Percentiles rank a stretch among this genome's conserved stretches.
phyloP scores from a whole-genome alignment of 2,329 filamentous ascomycete species.

The Aspergillus udagawae region DNA sequence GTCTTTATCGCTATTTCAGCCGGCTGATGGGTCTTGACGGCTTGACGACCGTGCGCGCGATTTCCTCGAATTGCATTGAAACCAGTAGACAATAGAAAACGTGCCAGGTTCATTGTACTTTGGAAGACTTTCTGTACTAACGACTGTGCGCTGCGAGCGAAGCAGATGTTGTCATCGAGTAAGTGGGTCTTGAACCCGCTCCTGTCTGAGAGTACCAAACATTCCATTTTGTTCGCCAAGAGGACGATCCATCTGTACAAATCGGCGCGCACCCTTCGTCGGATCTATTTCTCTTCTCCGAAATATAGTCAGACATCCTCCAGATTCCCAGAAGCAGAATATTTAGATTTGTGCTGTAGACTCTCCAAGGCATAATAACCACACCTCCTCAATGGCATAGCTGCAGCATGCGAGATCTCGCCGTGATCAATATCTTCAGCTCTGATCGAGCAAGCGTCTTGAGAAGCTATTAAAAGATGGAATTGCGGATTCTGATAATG shows the following conservation, averaged over 20 bases:
- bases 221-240: not conserved
- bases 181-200: not conserved
- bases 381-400: not conserved
- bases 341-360: not conserved
- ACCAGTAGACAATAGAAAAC: not conserved
- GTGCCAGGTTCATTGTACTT: not conserved
- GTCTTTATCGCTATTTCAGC: conserved; percentile 19
- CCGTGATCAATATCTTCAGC: not conserved
- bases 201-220: not conserved
- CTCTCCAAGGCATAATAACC: not conserved
- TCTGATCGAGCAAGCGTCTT: not conserved
- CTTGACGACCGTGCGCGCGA: conserved; percentile 15
- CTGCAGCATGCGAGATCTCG: not conserved
- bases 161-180: not conserved
- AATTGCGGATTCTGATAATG: not conserved
- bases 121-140: not conserved
- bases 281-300: not conserved
- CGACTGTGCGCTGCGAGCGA: not conserved
- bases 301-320: not conserved
- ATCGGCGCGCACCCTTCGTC: not conserved
- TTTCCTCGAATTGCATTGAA: conserved; percentile 7
- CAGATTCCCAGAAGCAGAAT: not conserved
- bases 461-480: not conserved
- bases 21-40: conserved; percentile 12
- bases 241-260: not conserved